phyloP scores from a whole-genome alignment of 2,329 filamentous ascomycete species.

The Bipolaris gigantea region DNA sequence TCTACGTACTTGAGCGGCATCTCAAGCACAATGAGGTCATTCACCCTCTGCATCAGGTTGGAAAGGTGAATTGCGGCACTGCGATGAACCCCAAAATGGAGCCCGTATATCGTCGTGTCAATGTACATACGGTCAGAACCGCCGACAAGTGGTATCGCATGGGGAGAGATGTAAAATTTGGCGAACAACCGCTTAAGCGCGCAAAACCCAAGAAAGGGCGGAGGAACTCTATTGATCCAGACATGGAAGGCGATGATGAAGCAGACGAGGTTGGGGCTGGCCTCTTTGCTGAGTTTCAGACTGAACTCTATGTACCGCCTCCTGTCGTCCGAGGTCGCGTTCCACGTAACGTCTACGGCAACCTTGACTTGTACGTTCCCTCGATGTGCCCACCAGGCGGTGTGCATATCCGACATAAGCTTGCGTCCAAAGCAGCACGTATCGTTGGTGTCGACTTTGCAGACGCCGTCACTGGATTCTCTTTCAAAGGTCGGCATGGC shows the following conservation, averaged over 20 bases:
- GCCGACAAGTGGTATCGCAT: slow-evolving; percentile 89
- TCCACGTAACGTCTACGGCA: slow-evolving; percentile 63
- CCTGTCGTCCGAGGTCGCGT: slow-evolving; percentile 74
- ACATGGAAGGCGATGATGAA: slow-evolving; percentile 39
- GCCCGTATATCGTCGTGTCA: slow-evolving; percentile 76
- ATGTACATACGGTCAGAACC: slow-evolving; percentile 77
- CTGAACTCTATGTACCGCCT: slow-evolving; percentile 73
- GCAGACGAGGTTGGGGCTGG: slow-evolving; percentile 53
- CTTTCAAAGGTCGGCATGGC: slow-evolving; percentile 81
- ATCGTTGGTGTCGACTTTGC: slow-evolving; percentile 82
- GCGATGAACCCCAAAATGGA: slow-evolving; percentile 65
- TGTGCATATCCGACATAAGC: slow-evolving; percentile 58
- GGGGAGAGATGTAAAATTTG: slow-evolving; percentile 73
- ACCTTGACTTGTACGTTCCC: slow-evolving; percentile 65
- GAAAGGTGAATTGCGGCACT: slow-evolving; percentile 71
- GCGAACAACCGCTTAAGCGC: slow-evolving; percentile 82
- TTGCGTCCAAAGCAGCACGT: slow-evolving; percentile 71
- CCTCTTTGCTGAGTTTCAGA: slow-evolving; percentile 63
- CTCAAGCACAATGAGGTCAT: slow-evolving; percentile 82
- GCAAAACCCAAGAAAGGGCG: slow-evolving; percentile 43
- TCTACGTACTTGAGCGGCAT: slow-evolving; percentile 77
- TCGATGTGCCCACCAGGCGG: slow-evolving; percentile 65
- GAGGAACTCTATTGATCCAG: slow-evolving; percentile 30
- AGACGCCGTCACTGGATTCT: slow-evolving; percentile 86
- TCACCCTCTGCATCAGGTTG: slow-evolving; percentile 69